Base-by-base conservation (phyloP, 2,329 filamentous ascomycete species). In the Talaromyces sp. region DNA sequence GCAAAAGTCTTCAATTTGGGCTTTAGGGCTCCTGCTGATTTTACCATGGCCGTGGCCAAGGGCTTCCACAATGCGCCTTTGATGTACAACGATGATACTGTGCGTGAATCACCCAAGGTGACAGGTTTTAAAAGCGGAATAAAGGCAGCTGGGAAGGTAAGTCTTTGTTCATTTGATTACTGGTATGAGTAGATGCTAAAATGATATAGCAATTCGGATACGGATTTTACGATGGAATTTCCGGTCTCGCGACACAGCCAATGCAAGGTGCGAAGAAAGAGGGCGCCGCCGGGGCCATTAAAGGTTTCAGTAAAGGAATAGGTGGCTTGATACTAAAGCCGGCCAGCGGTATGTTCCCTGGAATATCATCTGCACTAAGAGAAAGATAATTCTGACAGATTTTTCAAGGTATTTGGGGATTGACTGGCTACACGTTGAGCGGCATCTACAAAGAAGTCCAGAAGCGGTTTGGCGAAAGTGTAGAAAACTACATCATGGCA, bases 31-130 rank as follows among this genome's bases (percentile, higher is more conserved):
- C 93, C 92, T 0, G 89, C 95, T 82, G 91, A 96, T 72, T 89
- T 96, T 65, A 91, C 90, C 47, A 77, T 96, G 50, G 90, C 90
- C 0, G 77, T 96, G 42, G 89, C 92, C 0, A 90, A 89, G 73
- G 93, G 93, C 0, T 96, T 96, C 72, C 89, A 94, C 71, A 96
- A 96, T 68, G 89, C 90, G 5, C 92, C 93, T 0, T 88, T 86
- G 67, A 79, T 96, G 0, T 96, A 96, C 71, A 90, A 92, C 50
- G 92, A 96, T 68, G 87, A 91, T 1, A 93, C 88, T 1, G 87
- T 96, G 0, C 84, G 91, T 8, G 88, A 89, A n/a, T 79, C 85
- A 0, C 89, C 92, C 62, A 91, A 91, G 67, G 90, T 96, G 4
- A 92, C 90, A 0, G 89, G 88, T 57, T 79, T 96, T 56, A 83